Base-by-base conservation (phyloP, 2,329 filamentous ascomycete species). In the Capronia coronata region DNA sequence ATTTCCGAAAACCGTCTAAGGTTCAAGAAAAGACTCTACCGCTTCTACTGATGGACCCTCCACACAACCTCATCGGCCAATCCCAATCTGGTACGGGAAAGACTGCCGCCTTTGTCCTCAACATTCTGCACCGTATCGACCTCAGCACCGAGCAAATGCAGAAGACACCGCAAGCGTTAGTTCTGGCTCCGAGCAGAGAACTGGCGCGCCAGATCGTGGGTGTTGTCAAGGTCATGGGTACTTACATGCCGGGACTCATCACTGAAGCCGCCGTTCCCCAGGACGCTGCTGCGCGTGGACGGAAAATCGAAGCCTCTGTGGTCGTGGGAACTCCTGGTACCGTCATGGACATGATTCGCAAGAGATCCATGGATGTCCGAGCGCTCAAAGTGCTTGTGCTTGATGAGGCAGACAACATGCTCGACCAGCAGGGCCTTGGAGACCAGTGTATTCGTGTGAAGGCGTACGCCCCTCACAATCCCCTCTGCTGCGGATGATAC, bases 31-130 rank as follows among this genome's bases (percentile, higher is more conserved):
- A 85, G 61, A 93, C 93, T 1, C 78, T 98, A 14, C 93, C 93
- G 22, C 77, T 98, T 48, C 85, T 98, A 64, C 79, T 98, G 56
- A 74, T 79, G 61, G 76, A 95, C 64, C 91, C 93, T n/a, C 85
- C 91, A 0, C 77, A 78, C 58, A 97, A 97, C 70, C 86, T 98
- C 78, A 91, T 98, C 64, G 93, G 90, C 2, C 93, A 98, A 71
- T 98, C 93, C n/a, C 93, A 98, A 69, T 98, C 93, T 1, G 93
- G 93, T 61, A 98, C 93, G 16, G 93, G 93, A 64, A 98, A 98
- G 75, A 98, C 93, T 0, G 93, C 90, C 16, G 93, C 93, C 18
- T 98, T 98, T 67, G 87, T 93, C 39, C 83, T 95, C 55, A 94
- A 94, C 54, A 86, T 94, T 53, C 78, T 98, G 34, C 86, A 86